phyloP scores from a whole-genome alignment of 1,139 yeast genomes.

The Geotrichum candidum region DNA sequence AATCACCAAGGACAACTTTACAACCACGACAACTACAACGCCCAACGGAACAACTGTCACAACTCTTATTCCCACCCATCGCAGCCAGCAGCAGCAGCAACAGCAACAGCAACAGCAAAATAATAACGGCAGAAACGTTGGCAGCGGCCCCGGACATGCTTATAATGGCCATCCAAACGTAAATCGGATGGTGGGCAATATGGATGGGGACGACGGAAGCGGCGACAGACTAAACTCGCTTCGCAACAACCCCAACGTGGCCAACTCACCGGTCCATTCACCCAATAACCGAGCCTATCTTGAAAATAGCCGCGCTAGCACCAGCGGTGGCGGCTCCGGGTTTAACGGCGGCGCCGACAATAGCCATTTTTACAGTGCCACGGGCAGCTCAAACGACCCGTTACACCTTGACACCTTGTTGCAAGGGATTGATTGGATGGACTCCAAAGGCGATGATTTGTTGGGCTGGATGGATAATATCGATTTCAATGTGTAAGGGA shows the following conservation, averaged over 20 bases:
- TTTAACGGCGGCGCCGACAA: not conserved
- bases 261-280: not conserved
- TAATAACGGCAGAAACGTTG: conserved; percentile 24
- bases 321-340: conserved; percentile 1
- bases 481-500: conserved; percentile 5
- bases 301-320: conserved; percentile 2
- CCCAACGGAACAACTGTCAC: conserved; percentile 92
- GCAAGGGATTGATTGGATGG: conserved; percentile 83
- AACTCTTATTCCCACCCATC: conserved; percentile 70
- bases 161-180: not conserved
- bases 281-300: not conserved
- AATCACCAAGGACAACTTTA: conserved; percentile 85
- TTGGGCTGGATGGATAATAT: conserved; percentile 82
- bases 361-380: conserved; percentile 25
- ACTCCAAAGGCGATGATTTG: conserved; percentile 73
- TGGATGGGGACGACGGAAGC: not conserved
- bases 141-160: not conserved
- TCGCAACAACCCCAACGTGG: not conserved
- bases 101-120: conserved; percentile 21
- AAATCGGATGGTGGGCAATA: not conserved
- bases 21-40: conserved; percentile 76
- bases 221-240: not conserved
- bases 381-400: conserved; percentile 32
- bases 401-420: conserved; percentile 42
- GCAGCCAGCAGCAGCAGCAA: conserved; percentile 16